A percentile compares a stretch with the other conserved stretches of the same genome.
phyloP scores from a whole-genome alignment of 805 yeast genomes.

The Nakazawaea ernobii region DNA sequence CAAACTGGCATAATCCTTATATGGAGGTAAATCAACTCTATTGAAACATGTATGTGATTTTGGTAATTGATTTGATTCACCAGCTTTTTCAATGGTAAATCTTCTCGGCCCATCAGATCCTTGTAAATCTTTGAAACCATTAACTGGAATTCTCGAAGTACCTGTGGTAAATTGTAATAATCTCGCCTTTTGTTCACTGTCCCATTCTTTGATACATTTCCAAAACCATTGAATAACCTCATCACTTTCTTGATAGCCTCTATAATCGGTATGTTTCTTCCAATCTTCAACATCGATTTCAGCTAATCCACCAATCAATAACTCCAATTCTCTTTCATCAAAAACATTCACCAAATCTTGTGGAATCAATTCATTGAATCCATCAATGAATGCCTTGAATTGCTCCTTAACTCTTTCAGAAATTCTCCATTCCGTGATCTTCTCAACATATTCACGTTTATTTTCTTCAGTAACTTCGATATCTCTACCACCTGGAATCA shows the following conservation, averaged over 20 bases:
- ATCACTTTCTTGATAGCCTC: slow-evolving; percentile 95
- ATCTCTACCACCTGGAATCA: slow-evolving; percentile 82
- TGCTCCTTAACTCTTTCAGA: slow-evolving; percentile 91
- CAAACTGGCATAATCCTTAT: slow-evolving; percentile 74
- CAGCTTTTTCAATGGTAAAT: slow-evolving; percentile 97
- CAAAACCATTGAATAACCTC: slow-evolving; percentile 99
- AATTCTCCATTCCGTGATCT: slow-evolving; percentile 94
- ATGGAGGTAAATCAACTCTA: slow-evolving; percentile 96
- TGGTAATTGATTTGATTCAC: slow-evolving; percentile 88
- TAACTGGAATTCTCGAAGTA: slow-evolving; percentile 97
- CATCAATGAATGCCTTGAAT: slow-evolving; percentile 93
- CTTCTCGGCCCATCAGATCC: slow-evolving; percentile 99
- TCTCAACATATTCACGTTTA: slow-evolving; percentile 91
- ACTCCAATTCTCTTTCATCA: slow-evolving; percentile 95
- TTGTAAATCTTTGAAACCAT: slow-evolving; percentile 97
- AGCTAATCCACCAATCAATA: slow-evolving; percentile 96
- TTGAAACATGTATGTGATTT: slow-evolving; percentile 98
- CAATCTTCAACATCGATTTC: slow-evolving; percentile 98
- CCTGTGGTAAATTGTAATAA: slow-evolving; percentile 96
- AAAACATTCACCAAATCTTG: slow-evolving; percentile 94
- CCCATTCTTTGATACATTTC: slow-evolving; percentile 92
- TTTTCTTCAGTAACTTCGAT: slow-evolving; percentile 92
- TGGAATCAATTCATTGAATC: slow-evolving; percentile 95
- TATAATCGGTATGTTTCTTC: slow-evolving; percentile 97
- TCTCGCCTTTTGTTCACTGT: slow-evolving; percentile 93